Percentiles rank a stretch among this genome's conserved stretches.
These are phyloP conservation scores for Phytophthora sojae DNA, from an alignment of 352 stramenopile species.

Conservation along the genomic window DNA sequence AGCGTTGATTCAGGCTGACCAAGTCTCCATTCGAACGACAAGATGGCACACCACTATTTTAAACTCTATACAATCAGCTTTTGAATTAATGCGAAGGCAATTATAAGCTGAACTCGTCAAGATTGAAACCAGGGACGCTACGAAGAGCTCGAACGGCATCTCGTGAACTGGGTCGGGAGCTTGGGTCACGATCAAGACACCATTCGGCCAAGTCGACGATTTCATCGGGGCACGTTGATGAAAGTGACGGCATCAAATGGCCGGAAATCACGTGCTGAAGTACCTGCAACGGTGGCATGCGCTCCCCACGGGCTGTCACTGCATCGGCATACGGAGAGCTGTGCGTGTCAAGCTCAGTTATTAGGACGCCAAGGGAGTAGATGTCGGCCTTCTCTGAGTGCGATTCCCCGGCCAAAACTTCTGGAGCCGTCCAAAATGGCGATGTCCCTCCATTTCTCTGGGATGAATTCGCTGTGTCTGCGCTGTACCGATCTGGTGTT, in stretches of 20 bases:
- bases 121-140: slow-evolving; percentile 20
- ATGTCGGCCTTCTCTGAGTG: slow-evolving; percentile 72
- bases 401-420: slow-evolving; percentile 60
- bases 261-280: slow-evolving; percentile 42
- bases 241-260: slow-evolving; percentile 39
- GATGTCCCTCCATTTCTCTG: slow-evolving; percentile 29
- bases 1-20: no score
- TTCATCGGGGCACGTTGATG: slow-evolving; percentile 37
- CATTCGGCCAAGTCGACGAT: slow-evolving; percentile 34
- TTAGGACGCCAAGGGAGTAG: slow-evolving; percentile 75
- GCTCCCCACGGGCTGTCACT: slow-evolving; percentile 12
- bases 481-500: neutral
- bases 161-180: slow-evolving; percentile 31
- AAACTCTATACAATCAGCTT: no score
- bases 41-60: no score
- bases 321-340: slow-evolving; percentile 40
- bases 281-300: slow-evolving; percentile 37
- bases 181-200: slow-evolving; percentile 45
- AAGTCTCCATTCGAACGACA: no score
- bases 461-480: slow-evolving; percentile 10
- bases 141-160: slow-evolving; percentile 31
- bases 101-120: slow-evolving; percentile 48
- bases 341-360: slow-evolving; percentile 65
- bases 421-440: slow-evolving; percentile 74
- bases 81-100: neutral